A percentile compares a stretch with the other conserved stretches of the same genome.
Conservation (phyloP, 768 basidiomycete genomes). For the Hydnomerulius pinastri region DNA sequence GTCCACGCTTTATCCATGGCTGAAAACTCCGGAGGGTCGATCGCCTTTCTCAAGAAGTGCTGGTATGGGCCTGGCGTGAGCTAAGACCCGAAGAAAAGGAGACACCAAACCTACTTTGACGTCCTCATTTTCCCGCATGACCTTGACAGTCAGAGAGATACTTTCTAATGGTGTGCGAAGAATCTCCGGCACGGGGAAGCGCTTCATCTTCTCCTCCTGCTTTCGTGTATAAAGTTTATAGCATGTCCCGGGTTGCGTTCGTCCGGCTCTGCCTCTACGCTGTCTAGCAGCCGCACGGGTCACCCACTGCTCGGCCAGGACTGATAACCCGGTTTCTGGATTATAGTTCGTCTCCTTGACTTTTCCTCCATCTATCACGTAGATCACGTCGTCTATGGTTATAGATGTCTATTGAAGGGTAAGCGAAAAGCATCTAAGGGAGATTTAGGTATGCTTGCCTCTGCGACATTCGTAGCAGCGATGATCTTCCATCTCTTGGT, state of each 20-base stretch:
- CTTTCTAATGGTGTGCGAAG: constrained; percentile 83
- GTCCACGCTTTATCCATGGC: constrained; percentile 80
- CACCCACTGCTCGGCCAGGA: constrained; percentile 78
- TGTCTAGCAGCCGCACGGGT: constrained; percentile 80
- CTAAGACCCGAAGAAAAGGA: constrained; percentile 3
- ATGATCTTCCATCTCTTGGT: constrained; percentile 79
- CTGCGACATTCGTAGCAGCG: constrained; percentile 89
- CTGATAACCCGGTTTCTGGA: constrained; percentile 68
- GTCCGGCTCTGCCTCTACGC: constrained; percentile 86
- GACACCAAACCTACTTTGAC: constrained; percentile 56
- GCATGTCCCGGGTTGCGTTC: constrained; percentile 79
- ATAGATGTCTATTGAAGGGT: constrained; percentile 67
- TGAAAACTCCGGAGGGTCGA: constrained; percentile 77
- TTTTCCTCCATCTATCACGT: constrained; percentile 82
- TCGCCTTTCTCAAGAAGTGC: constrained; percentile 70
- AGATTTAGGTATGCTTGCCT: constrained; percentile 46
- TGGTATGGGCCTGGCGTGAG: constrained; percentile 23
- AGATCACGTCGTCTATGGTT: constrained; percentile 86
- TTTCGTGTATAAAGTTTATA: constrained; percentile 85
- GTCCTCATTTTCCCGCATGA: constrained; percentile 73
- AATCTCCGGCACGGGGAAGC: constrained; percentile 86
- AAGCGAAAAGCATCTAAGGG: neutral
- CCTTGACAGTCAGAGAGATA: constrained; percentile 80
- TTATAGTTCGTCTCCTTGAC: constrained; percentile 83
- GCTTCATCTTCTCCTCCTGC: constrained; percentile 66